These are phyloP conservation scores for Effrenium voratum DNA, from an alignment of 73 alveolate species.

Conservation along the genomic window DNA sequence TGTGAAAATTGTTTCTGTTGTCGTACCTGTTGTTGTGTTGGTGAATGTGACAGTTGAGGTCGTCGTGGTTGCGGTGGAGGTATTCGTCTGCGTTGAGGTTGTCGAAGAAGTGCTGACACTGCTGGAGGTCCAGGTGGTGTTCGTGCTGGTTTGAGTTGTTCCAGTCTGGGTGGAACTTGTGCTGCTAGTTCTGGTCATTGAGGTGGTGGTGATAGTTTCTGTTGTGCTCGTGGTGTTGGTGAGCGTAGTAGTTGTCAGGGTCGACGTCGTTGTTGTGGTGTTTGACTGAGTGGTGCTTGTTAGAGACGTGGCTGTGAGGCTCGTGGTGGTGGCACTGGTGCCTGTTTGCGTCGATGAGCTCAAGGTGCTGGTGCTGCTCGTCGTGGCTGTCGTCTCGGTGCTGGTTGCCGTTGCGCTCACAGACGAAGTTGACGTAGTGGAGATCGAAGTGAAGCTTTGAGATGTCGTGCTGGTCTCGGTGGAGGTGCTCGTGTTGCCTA, in stretches of 20 bases:
- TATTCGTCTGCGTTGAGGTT: not conserved
- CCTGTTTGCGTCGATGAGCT: not conserved
- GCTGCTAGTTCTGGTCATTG: not conserved
- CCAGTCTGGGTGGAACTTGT: not conserved
- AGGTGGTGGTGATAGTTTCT: not conserved
- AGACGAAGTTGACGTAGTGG: not conserved
- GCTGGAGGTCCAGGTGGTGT: not conserved
- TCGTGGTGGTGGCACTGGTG: no score
- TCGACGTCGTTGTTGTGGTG: not conserved
- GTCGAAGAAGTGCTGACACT: not conserved
- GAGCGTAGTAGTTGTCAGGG: not conserved
- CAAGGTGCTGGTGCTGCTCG: not conserved
- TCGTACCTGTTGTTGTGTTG: not conserved
- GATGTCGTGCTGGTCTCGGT: not conserved
- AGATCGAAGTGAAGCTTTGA: not conserved
- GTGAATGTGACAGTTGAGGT: not conserved
- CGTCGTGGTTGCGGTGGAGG: conserved; percentile 22
- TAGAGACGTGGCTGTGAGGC: no score
- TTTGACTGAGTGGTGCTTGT: not conserved
- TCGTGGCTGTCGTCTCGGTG: not conserved
- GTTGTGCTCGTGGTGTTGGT: not conserved
- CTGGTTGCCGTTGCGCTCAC: not conserved
- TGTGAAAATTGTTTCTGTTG: not conserved
- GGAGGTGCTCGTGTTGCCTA: no score
- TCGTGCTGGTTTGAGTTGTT: conserved; percentile 1